Conservation (phyloP, 2,329 filamentous ascomycete species). For the Aspergillus alliaceus region DNA sequence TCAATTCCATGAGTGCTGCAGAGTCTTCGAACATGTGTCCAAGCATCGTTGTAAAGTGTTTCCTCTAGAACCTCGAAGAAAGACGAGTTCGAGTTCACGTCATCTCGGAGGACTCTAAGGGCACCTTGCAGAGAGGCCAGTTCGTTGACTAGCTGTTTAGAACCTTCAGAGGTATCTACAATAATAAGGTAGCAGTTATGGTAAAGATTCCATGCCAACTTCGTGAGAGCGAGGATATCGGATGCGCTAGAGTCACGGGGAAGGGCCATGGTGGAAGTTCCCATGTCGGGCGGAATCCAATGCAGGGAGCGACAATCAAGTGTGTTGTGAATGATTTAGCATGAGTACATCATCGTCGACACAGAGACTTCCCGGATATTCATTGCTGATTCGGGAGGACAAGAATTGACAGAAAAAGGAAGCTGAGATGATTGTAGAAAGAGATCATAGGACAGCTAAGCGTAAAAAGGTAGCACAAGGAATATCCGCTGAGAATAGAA, state of each 20-base stretch:
- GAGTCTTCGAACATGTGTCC: constrained; percentile 20
- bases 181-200: constrained; percentile 26
- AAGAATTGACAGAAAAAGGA: background rate
- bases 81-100: constrained; percentile 23
- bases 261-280: constrained; percentile 15
- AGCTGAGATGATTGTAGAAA: background rate
- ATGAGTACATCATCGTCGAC: background rate
- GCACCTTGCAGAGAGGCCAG: constrained; percentile 28
- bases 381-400: background rate
- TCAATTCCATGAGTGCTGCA: constrained; percentile 25
- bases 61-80: constrained; percentile 23
- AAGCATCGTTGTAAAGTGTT: constrained; percentile 25
- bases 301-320: background rate
- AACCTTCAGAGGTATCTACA: constrained; percentile 29
- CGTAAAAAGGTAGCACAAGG: background rate
- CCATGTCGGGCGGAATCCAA: background rate
- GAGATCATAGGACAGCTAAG: background rate
- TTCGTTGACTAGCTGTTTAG: constrained; percentile 27
- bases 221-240: constrained; percentile 26
- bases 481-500: too few relatives aligned
- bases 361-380: too few relatives aligned
- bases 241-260: constrained; percentile 16
- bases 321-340: background rate
- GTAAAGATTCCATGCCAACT: constrained; percentile 29
- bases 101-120: constrained; percentile 22